Percentiles rank a stretch among this genome's conserved stretches.
phyloP scores from a whole-genome alignment of 2,329 filamentous ascomycete species.

The Diplodia seriata region DNA sequence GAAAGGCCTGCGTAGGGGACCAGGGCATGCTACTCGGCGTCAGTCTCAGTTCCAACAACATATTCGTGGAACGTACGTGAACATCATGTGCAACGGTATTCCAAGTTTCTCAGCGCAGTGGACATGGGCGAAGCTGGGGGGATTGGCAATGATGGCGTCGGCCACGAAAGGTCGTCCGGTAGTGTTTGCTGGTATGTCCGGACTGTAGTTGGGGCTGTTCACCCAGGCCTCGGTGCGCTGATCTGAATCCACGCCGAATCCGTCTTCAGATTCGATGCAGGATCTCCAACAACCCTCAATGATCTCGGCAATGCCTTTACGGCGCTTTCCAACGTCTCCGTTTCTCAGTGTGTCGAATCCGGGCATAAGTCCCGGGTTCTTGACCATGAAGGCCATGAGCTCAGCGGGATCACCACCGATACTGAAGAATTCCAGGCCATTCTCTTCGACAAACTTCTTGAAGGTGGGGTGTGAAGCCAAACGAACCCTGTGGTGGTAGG shows the following conservation, averaged over 20 bases:
- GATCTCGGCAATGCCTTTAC: constrained; percentile 78
- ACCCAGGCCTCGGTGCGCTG: constrained; percentile 61
- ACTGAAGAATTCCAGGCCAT: constrained; percentile 60
- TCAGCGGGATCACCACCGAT: constrained; percentile 59
- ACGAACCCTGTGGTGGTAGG: constrained; percentile 56
- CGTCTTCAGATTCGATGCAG: constrained; percentile 80
- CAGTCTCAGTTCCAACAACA: constrained; percentile 29
- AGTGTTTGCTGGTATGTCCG: constrained; percentile 45
- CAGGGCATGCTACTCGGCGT: constrained; percentile 74
- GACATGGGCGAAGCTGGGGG: constrained; percentile 77
- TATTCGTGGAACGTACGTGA: constrained; percentile 66
- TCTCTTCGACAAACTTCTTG: constrained; percentile 57
- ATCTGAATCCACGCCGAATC: constrained; percentile 59
- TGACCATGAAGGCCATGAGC: constrained; percentile 82
- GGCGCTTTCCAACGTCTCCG: constrained; percentile 77
- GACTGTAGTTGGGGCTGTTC: constrained; percentile 50
- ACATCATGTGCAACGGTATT: constrained; percentile 83
- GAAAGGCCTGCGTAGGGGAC: constrained; percentile 84
- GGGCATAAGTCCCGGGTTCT: constrained; percentile 85
- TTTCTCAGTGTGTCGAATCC: constrained; percentile 77
- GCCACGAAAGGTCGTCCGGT: constrained; percentile 74
- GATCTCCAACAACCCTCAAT: constrained; percentile 87
- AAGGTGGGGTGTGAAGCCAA: constrained; percentile 58
- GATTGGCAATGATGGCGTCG: constrained; percentile 80
- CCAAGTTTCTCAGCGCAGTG: constrained; percentile 78